Evolutionary conservation across 1,284 basidiomycete species (phyloP), one percentile per base, ranked within the genome.

Genomic region (Earliella scabrosa): DNA sequence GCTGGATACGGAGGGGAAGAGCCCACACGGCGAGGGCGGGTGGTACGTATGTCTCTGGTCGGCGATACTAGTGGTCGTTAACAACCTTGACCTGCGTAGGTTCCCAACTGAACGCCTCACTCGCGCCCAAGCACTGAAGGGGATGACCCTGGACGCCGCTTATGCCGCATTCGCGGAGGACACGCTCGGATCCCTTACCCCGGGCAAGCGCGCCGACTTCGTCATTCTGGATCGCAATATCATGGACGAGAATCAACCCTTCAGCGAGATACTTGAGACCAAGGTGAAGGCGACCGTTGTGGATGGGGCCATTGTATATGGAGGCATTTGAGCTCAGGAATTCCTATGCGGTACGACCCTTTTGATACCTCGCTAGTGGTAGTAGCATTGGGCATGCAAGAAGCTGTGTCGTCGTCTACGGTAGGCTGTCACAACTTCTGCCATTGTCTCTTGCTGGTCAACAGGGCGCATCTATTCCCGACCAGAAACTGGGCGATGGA

Each of bases 141-240:
- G 93, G 6, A 93, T 97, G 86, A 97, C 96, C 0, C 75, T 88
- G 21, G 91, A 93, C 60, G 84, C 92, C 0, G 94, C 95, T 0
- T 95, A 91, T 66, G 94, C 95, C 0, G 85, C 91, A 0, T 95
- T 96, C 68, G 77, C 86, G 1, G 92, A 95, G 64, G 71, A 84
- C 20, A 74, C 78, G 9, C 74, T 89, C 0, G 93, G 90, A 0
- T 90, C 86, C 0, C 77, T 97, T 38, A 75, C 73, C 1, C 70
- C 78, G 0, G 92, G 93, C 3, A 93, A 93, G 71, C 84, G 86
- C 61, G 95, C 94, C 5, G 95, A 97, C 69, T 93, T 92, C 59
- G 90, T 95, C 21, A 74, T 96, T 6, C 78, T 95, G 52, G 86
- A 94, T 66, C 80, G 82, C 38, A 84, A 97, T 73, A 88, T 96